Conservation (phyloP, 2,329 filamentous ascomycete genomes). For the Leptographium procerum region DNA sequence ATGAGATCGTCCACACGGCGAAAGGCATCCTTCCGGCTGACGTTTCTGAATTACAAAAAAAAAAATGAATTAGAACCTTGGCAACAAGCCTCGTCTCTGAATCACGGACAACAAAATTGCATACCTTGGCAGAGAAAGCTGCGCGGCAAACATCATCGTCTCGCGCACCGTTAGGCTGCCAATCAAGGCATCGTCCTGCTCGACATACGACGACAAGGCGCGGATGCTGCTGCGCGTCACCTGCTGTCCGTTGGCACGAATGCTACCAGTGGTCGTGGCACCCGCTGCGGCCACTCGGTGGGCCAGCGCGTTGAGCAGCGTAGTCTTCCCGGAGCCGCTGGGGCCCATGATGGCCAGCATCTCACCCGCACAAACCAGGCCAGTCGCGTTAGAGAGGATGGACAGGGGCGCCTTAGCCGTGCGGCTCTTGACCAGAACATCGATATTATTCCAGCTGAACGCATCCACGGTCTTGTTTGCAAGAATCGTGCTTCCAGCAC, state of each 20-base stretch:
- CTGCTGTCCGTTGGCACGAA: slow-evolving; percentile 51
- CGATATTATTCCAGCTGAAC: background rate
- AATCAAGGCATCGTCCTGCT: slow-evolving; percentile 78
- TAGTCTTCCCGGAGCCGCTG: slow-evolving; percentile 65
- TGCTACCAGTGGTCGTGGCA: slow-evolving; percentile 31
- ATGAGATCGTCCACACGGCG: slow-evolving; percentile 56
- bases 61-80: background rate
- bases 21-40: slow-evolving; percentile 42
- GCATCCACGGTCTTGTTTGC: background rate
- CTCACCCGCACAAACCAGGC: slow-evolving; percentile 56
- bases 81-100: too few relatives aligned
- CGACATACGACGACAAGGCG: slow-evolving; percentile 63
- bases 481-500: background rate
- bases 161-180: slow-evolving; percentile 71
- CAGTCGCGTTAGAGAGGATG: slow-evolving; percentile 52
- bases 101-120: too few relatives aligned
- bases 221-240: slow-evolving; percentile 46
- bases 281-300: slow-evolving; percentile 38
- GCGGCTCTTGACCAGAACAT: slow-evolving; percentile 64
- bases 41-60: slow-evolving; percentile 13
- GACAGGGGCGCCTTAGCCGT: slow-evolving; percentile 50
- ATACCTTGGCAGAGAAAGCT: slow-evolving; percentile 50
- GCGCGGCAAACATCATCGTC: slow-evolving; percentile 67
- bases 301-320: slow-evolving; percentile 69
- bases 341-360: slow-evolving; percentile 76